Conservation (phyloP, 192 early-diverging fungal species). For the Coemansia sp. region DNA sequence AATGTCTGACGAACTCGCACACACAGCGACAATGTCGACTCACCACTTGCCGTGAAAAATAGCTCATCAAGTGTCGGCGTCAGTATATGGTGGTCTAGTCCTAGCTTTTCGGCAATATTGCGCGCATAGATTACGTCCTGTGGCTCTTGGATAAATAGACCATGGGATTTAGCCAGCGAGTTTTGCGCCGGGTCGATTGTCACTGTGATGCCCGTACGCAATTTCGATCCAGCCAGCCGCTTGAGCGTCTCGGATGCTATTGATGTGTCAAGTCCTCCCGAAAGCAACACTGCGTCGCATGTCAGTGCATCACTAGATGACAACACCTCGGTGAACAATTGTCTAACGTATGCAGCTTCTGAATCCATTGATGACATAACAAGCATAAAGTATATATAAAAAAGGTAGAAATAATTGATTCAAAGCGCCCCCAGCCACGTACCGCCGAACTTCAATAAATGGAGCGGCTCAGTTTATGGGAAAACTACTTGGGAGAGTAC, state of each 20-base stretch:
- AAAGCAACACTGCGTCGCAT: constrained; percentile 48
- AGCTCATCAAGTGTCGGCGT: constrained; percentile 49
- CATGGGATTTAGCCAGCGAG: not conserved
- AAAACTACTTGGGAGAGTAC: no score
- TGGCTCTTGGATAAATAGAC: constrained; percentile 44
- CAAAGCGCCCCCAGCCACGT: no score
- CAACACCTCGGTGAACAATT: constrained; percentile 5
- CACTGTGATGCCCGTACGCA: constrained; percentile 61
- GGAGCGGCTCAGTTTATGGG: not conserved
- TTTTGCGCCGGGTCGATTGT: constrained; percentile 27
- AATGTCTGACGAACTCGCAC: constrained; percentile 63
- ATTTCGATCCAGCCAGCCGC: constrained; percentile 12
- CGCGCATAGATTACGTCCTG: constrained; percentile 61
- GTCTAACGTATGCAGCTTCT: not conserved
- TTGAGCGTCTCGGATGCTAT: constrained; percentile 60
- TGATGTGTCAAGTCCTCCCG: constrained; percentile 75
- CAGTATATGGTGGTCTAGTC: constrained; percentile 55
- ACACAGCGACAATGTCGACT: constrained; percentile 56
- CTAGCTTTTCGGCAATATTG: constrained; percentile 53
- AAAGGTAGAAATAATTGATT: no score
- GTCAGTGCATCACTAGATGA: constrained; percentile 14
- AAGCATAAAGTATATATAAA: not conserved
- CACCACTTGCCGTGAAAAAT: constrained; percentile 18
- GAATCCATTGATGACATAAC: constrained; percentile 2
- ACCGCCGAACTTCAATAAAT: not conserved